A percentile compares a stretch with the other conserved stretches of the same genome.
Evolutionary conservation across 768 basidiomycete species (phyloP).

Genomic region (Chlorophyllum brunneum): DNA sequence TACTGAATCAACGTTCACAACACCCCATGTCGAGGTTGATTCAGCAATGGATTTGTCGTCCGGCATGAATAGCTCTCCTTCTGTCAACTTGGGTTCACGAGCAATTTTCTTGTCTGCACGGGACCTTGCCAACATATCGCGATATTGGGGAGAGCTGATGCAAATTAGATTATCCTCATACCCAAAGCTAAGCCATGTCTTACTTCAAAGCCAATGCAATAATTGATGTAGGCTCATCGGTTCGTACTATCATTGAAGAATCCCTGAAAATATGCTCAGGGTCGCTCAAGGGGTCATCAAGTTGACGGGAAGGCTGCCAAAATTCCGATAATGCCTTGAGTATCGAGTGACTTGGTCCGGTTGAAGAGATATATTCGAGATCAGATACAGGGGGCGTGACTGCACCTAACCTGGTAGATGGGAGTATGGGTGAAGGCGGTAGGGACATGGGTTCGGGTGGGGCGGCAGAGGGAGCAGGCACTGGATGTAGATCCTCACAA

Average conservation of each 20-base stretch:
- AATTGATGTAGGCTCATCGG: conserved; percentile 97
- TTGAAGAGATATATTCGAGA: conserved; percentile 35
- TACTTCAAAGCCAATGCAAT: conserved; percentile 92
- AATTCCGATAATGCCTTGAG: conserved; percentile 81
- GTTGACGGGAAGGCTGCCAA: conserved; percentile 63
- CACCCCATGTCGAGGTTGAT: conserved; percentile 88
- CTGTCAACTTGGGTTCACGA: conserved; percentile 51
- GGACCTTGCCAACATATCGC: conserved; percentile 74
- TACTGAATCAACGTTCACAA: conserved; percentile 75
- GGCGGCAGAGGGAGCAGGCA: not conserved
- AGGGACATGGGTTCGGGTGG: conserved; percentile 34
- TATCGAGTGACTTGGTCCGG: conserved; percentile 54
- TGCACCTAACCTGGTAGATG: conserved; percentile 31
- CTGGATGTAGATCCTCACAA: not conserved
- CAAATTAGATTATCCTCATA: conserved; percentile 2
- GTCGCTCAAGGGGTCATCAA: conserved; percentile 66
- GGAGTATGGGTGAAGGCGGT: conserved; percentile 57
- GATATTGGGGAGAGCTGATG: conserved; percentile 72
- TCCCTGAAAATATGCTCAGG: conserved; percentile 94
- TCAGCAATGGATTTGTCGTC: conserved; percentile 82
- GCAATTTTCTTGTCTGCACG: conserved; percentile 73
- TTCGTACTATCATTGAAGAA: conserved; percentile 90
- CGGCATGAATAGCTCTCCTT: conserved; percentile 89
- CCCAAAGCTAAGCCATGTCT: conserved; percentile 21
- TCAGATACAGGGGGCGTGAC: conserved; percentile 50